These are phyloP conservation scores for Bacidia rubella DNA, from an alignment of 495 filamentous ascomycete genomes.

Conservation along the genomic window DNA sequence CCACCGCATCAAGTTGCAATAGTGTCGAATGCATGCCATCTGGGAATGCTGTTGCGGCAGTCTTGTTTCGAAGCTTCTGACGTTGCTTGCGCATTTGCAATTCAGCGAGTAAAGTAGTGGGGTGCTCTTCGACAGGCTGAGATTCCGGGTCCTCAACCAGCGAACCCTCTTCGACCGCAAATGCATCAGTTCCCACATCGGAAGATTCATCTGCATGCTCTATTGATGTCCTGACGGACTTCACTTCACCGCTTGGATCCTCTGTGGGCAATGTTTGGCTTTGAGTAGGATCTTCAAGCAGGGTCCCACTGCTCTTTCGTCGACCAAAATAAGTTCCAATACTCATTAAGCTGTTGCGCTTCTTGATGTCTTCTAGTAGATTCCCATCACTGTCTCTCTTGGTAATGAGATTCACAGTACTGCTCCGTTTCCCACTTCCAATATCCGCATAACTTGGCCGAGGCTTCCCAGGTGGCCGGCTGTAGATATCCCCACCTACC, in stretches of 20 bases:
- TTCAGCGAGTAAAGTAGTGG: slow-evolving; percentile 85
- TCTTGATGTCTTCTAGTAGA: slow-evolving; percentile 13
- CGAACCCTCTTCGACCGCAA: slow-evolving; percentile 15
- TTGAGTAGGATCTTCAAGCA: slow-evolving; percentile 5
- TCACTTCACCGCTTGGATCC: slow-evolving; percentile 30
- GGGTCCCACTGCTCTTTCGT: slow-evolving; percentile 16
- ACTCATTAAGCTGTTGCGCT: slow-evolving; percentile 17
- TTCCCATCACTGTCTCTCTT: slow-evolving; percentile 14
- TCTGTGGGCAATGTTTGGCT: slow-evolving; percentile 13
- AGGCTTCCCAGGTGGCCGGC: slow-evolving; percentile 25
- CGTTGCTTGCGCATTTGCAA: slow-evolving; percentile 79
- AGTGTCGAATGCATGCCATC: slow-evolving; percentile 80
- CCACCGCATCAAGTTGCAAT: slow-evolving; percentile 80
- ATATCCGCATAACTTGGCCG: slow-evolving; percentile 15
- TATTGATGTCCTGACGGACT: slow-evolving; percentile 9
- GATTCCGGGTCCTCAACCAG: slow-evolving; percentile 24
- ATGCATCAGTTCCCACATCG: slow-evolving; percentile 15
- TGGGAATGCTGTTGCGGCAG: slow-evolving; percentile 49
- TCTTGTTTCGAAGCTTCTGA: slow-evolving; percentile 60
- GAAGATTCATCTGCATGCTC: slow-evolving; percentile 15
- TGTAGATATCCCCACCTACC: slow-evolving; percentile 52
- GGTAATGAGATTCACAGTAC: slow-evolving; percentile 7
- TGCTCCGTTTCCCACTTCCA: slow-evolving; percentile 9
- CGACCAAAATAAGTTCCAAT: slow-evolving; percentile 15
- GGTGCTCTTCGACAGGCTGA: slow-evolving; percentile 36